These are phyloP conservation scores for Saccharomycopsis sp. DNA, from an alignment of 805 yeast species.

Conservation along the genomic window DNA sequence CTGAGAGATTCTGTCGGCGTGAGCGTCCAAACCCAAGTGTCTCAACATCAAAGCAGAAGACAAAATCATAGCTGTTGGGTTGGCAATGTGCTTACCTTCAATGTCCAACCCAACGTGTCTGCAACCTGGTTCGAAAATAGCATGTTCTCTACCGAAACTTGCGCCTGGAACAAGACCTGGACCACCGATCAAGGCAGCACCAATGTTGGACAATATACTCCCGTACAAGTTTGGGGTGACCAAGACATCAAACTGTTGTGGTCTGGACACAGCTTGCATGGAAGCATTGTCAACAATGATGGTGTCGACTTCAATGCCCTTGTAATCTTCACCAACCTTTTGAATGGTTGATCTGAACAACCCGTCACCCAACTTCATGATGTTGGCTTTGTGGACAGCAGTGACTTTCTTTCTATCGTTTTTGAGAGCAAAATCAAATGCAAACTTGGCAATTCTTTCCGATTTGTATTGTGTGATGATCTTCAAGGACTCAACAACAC, in stretches of 20 bases:
- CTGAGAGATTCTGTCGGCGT: slow-evolving; percentile 77
- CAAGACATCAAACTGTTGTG: slow-evolving; percentile 96
- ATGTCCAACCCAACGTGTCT: slow-evolving; percentile 98
- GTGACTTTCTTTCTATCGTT: slow-evolving; percentile 89
- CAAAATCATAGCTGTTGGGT: slow-evolving; percentile 96
- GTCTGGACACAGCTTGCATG: slow-evolving; percentile 98
- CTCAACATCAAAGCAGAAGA: slow-evolving; percentile 88
- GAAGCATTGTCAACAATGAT: slow-evolving; percentile 98
- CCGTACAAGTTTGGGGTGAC: slow-evolving; percentile 98
- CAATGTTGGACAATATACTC: slow-evolving; percentile 93
- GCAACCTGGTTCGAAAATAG: slow-evolving; percentile 98
- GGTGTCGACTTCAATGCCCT: slow-evolving; percentile 74
- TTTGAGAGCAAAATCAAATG: slow-evolving; percentile 89
- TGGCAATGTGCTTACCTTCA: slow-evolving; percentile 88
- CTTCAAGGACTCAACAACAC: slow-evolving; percentile 94
- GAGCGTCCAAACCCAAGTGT: slow-evolving; percentile 80
- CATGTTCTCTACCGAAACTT: slow-evolving; percentile 94
- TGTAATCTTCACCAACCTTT: slow-evolving; percentile 79
- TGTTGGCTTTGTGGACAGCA: slow-evolving; percentile 98
- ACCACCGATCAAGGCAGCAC: slow-evolving; percentile 92
- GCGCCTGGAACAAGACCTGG: slow-evolving; percentile 99
- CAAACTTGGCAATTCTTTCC: slow-evolving; percentile 95
- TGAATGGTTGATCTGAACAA: slow-evolving; percentile 90
- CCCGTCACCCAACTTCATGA: slow-evolving; percentile 98
- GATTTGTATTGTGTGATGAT: slow-evolving; percentile 90